A percentile compares a stretch with the other conserved stretches of the same genome.
These are phyloP conservation scores for Spergularia marina DNA, from an alignment of 148 eudicot genomes.

Conservation along the genomic window DNA sequence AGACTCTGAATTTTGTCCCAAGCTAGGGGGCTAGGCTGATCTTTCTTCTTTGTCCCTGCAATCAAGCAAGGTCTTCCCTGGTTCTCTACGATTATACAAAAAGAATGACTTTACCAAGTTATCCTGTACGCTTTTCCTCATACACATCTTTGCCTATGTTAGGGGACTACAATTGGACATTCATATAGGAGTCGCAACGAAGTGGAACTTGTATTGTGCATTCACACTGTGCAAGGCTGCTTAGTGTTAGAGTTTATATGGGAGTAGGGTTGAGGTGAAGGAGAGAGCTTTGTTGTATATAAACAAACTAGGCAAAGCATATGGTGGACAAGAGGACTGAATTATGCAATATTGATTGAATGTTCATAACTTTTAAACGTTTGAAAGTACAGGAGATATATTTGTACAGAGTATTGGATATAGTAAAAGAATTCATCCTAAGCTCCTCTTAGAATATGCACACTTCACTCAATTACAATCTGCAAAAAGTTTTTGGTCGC, in stretches of 20 bases:
- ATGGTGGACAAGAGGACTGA: background rate
- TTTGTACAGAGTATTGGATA: background rate
- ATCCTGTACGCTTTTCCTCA: background rate
- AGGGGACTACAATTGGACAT: background rate
- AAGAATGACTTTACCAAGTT: background rate
- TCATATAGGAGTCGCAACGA: background rate
- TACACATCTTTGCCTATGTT: background rate
- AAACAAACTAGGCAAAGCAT: background rate
- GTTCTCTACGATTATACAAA: background rate
- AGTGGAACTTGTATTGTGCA: constrained; percentile 2
- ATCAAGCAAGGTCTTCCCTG: constrained; percentile 1
- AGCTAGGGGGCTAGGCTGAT: background rate
- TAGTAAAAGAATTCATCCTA: background rate
- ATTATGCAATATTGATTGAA: background rate
- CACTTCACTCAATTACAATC: background rate
- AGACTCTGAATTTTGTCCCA: background rate
- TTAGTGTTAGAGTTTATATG: background rate
- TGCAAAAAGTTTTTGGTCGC: background rate
- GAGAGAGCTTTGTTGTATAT: background rate
- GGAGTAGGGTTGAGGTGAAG: background rate
- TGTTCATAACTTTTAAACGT: background rate
- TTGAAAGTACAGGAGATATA: constrained; percentile 12
- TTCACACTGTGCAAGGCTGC: background rate
- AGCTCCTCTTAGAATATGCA: background rate
- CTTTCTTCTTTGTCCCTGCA: background rate